These are phyloP conservation scores for Jatropha curcas DNA, from an alignment of 345 rosid species.

Conservation along the genomic window DNA sequence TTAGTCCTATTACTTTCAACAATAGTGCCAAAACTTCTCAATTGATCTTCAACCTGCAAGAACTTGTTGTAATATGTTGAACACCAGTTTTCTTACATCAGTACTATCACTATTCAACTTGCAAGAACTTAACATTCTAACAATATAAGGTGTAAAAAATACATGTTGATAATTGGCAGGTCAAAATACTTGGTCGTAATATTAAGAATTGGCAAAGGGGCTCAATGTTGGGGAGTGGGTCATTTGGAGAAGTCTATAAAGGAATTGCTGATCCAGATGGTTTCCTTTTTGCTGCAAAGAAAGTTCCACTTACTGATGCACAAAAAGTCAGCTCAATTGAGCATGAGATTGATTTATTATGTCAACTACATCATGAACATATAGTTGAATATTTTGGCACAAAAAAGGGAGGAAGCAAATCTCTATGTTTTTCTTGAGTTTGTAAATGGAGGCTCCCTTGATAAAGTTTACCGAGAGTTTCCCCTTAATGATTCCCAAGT, in stretches of 20 bases:
- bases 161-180: too few relatives aligned
- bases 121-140: too few relatives aligned
- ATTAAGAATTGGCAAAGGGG: background rate
- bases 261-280: background rate
- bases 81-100: too few relatives aligned
- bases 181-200: background rate
- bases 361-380: background rate
- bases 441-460: background rate
- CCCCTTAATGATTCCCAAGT: background rate
- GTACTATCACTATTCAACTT: too few relatives aligned
- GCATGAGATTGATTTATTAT: background rate
- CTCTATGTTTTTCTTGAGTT: background rate
- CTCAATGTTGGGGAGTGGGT: background rate
- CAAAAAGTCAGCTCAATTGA: background rate
- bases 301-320: background rate
- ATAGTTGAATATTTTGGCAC: background rate
- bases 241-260: background rate
- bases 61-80: too few relatives aligned
- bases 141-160: too few relatives aligned
- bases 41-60: too few relatives aligned
- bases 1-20: too few relatives aligned
- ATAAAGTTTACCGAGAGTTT: too few relatives aligned
- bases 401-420: too few relatives aligned
- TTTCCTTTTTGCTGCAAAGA: background rate
- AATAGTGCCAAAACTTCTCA: too few relatives aligned